Conservation (phyloP, 495 filamentous ascomycete genomes). For the Penicilliopsis zonata region DNA sequence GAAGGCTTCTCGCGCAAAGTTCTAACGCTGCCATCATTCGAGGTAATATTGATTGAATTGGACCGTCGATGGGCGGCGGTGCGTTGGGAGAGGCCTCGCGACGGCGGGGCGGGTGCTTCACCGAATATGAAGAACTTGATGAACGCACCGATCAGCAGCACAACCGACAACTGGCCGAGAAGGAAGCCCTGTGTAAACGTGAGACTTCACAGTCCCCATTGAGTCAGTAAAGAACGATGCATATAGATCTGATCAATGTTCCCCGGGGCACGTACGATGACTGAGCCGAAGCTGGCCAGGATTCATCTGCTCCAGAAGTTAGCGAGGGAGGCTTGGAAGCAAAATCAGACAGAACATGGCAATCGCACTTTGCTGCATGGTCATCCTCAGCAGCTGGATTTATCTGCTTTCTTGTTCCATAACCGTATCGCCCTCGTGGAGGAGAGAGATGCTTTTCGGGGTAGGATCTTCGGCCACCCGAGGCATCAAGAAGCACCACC, state of each 20-base stretch:
- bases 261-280: slow-evolving; percentile 30
- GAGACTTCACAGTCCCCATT: slow-evolving; percentile 34
- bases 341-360: background rate
- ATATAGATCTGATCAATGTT: slow-evolving; percentile 6
- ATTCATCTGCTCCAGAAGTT: slow-evolving; percentile 15
- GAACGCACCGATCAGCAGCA: slow-evolving; percentile 81
- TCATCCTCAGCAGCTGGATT: slow-evolving; percentile 23
- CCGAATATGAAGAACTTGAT: slow-evolving; percentile 99
- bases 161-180: slow-evolving; percentile 83
- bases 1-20: slow-evolving; percentile 65
- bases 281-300: slow-evolving; percentile 19
- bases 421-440: too few relatives aligned
- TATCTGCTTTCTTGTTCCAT: slow-evolving; percentile 11
- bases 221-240: background rate
- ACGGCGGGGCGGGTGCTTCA: slow-evolving; percentile 74
- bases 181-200: slow-evolving; percentile 91
- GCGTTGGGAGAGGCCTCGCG: slow-evolving; percentile 61
- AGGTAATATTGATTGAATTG: slow-evolving; percentile 34
- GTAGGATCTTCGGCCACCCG: too few relatives aligned
- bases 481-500: too few relatives aligned
- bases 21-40: slow-evolving; percentile 20
- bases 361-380: slow-evolving; percentile 21
- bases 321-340: background rate
- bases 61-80: slow-evolving; percentile 50
- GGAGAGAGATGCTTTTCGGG: too few relatives aligned